Conservation (phyloP, 148 eudicot species). For the Beta vulgaris region DNA sequence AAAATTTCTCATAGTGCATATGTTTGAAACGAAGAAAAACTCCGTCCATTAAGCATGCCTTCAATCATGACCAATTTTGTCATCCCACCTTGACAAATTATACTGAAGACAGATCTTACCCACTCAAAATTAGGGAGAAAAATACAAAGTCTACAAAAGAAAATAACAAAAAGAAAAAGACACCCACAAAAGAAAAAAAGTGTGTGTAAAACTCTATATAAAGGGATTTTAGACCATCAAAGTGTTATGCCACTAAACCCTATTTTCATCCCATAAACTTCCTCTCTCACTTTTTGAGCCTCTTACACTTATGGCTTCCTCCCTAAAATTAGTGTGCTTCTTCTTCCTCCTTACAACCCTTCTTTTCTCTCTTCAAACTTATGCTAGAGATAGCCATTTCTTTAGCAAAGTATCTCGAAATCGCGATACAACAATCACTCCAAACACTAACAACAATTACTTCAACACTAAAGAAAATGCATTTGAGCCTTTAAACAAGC, state of each 20-base stretch:
- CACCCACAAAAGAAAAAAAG: constrained; percentile 9
- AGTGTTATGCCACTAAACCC: constrained; percentile 22
- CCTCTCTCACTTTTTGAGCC: constrained; percentile 10
- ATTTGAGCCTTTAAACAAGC: constrained; percentile 17
- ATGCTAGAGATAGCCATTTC: constrained; percentile 74
- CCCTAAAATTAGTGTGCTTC: constrained; percentile 24
- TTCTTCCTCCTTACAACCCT: constrained; percentile 42
- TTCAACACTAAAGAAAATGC: constrained; percentile 17
- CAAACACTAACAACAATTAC: not conserved
- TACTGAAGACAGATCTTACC: constrained; percentile 10
- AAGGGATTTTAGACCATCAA: constrained; percentile 24
- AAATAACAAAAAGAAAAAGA: not conserved
- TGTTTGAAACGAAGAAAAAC: constrained; percentile 7
- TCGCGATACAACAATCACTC: constrained; percentile 15
- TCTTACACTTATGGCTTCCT: constrained; percentile 26
- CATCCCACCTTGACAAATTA: constrained; percentile 7
- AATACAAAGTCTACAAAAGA: not conserved
- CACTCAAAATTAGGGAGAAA: constrained; percentile 2
- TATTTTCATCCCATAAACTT: not conserved
- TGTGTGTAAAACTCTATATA: constrained; percentile 31
- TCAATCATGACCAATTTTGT: constrained; percentile 27
- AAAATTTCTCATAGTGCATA: no score
- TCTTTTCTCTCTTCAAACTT: constrained; percentile 36
- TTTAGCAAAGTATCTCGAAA: constrained; percentile 55
- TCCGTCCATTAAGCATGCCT: constrained; percentile 17